A percentile compares a stretch with the other conserved stretches of the same genome.
Evolutionary conservation across 306 rosid species (phyloP).

Genomic region (Cotoneaster glaucophyllus): DNA sequence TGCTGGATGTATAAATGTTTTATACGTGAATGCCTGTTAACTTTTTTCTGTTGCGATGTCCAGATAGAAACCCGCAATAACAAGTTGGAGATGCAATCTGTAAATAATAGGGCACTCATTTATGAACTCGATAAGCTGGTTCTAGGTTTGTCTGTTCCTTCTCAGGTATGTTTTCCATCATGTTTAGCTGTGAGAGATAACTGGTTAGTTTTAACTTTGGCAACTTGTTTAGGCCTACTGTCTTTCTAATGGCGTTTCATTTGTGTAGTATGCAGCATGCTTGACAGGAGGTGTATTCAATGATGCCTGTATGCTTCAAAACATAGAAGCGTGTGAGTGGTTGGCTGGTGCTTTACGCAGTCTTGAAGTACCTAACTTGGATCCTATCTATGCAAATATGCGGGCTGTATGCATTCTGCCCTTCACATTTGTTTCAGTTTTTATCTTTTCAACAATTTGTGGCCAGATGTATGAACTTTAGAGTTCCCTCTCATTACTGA

Average conservation of each 20-base stretch:
- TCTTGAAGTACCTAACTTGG: slow-evolving; percentile 59
- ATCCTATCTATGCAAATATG: slow-evolving; percentile 67
- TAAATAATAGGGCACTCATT: slow-evolving; percentile 72
- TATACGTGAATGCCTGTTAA: slow-evolving; percentile 14
- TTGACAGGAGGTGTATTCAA: slow-evolving; percentile 81
- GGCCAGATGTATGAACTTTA: background rate
- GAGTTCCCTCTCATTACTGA: background rate
- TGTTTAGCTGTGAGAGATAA: slow-evolving; percentile 5
- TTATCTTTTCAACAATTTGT: background rate
- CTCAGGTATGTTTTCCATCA: slow-evolving; percentile 50
- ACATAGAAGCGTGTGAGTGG: slow-evolving; percentile 91
- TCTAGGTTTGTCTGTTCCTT: slow-evolving; percentile 66
- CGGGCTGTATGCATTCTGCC: slow-evolving; percentile 65
- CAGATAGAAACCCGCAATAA: slow-evolving; percentile 94
- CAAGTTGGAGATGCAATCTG: slow-evolving; percentile 89
- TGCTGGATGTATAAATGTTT: background rate
- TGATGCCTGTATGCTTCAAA: slow-evolving; percentile 68
- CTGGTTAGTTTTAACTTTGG: slow-evolving; percentile 17
- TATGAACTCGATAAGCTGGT: slow-evolving; percentile 86
- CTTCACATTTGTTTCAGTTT: background rate
- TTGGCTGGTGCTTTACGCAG: slow-evolving; percentile 62
- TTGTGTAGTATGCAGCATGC: slow-evolving; percentile 66
- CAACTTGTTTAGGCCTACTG: slow-evolving; percentile 8
- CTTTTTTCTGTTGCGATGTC: slow-evolving; percentile 15
- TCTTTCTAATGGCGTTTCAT: slow-evolving; percentile 31